phyloP scores from a whole-genome alignment of 257 asterid species.

The Gentiana dahurica region DNA sequence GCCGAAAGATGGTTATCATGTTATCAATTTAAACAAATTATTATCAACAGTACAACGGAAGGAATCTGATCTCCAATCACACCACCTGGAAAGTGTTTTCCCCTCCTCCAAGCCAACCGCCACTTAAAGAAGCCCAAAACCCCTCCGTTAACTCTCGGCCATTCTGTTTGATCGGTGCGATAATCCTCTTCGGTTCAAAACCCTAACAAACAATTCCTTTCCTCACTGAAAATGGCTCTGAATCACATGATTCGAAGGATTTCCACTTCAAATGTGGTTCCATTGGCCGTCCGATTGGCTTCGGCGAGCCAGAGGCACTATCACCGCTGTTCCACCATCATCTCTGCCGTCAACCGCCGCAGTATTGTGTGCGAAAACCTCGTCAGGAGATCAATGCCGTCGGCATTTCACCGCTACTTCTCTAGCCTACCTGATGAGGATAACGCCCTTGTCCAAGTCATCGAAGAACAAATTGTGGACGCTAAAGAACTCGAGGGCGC shows the following conservation, averaged over 20 bases:
- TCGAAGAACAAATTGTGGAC: slow-evolving; percentile 40
- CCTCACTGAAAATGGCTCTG: slow-evolving; percentile 25
- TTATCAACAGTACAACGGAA: too few species aligned
- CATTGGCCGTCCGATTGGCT: slow-evolving; percentile 26
- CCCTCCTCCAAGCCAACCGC: too few species aligned
- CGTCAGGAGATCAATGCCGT: slow-evolving; percentile 28
- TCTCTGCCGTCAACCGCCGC: slow-evolving; percentile 20
- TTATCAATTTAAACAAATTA: too few species aligned
- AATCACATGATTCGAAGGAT: slow-evolving; percentile 25
- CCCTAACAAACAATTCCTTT: not conserved
- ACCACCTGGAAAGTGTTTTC: too few species aligned
- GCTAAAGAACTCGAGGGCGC: slow-evolving; percentile 23
- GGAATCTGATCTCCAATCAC: too few species aligned
- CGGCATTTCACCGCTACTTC: slow-evolving; percentile 18
- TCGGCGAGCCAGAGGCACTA: slow-evolving; percentile 31
- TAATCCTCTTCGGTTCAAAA: slow-evolving; percentile 3
- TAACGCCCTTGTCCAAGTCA: slow-evolving; percentile 37
- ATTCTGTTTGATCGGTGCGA: too few species aligned
- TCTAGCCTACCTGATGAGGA: slow-evolving; percentile 30
- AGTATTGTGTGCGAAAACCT: slow-evolving; percentile 12
- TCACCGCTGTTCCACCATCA: slow-evolving; percentile 25
- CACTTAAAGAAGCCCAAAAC: too few species aligned
- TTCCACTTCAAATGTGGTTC: slow-evolving; percentile 34
- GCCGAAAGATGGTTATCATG: too few species aligned
- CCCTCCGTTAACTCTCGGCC: too few species aligned